Base-by-base conservation (phyloP, 495 filamentous ascomycete species). In the Umbilicaria muhlenbergii region DNA sequence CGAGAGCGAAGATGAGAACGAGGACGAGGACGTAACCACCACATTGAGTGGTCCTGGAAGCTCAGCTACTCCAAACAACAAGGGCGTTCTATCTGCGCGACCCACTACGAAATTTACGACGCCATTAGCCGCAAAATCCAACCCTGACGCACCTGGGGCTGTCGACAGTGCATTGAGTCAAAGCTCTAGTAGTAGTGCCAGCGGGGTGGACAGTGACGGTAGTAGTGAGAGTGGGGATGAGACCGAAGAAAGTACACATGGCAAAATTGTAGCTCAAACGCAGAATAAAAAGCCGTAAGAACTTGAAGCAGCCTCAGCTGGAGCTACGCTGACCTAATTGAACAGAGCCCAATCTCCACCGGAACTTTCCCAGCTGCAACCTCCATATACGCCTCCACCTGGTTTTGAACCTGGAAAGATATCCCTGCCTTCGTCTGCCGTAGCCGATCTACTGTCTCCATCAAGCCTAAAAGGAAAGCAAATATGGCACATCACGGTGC, bases 401-500 rank as follows among this genome's bases (percentile, higher is more conserved):
- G 59, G 58, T 5, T 70, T 70, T 48, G 50, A 55, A 15, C 18
- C 43, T 13, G 51, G 55, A 3, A 33, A 38, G 13, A 48, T 49
- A 36, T 36, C 51, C 10, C 32, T 48, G 2, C 36, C 45, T n/a
- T 45, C 56, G 2, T 53, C 52, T n/a, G 44, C 40, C 24, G 34
- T 43, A 11, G 18, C 42, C 13, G 37, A 46, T 6, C 16, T 57
- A 12, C 53, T 63, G 37, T 36, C 56, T 10, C 36, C 51, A 12
- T 39, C 48, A 4, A 52, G 55, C n/a, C 47, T 70, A 3, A 45
- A 52, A 40, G 67, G 63, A 34, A 74, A 73, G 48, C 58, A 74
- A 44, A 55, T 75, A 31, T 75, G 71, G 71, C 67, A 75, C 47
- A 65, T 75, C 32, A 68, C 62, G n/a, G 66, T 65, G 31, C 71